Evolutionary conservation across 2,329 filamentous ascomycete genomes (phyloP), one percentile per base, ranked within the genome.

Genomic region (Epicoccum sorghinum): DNA sequence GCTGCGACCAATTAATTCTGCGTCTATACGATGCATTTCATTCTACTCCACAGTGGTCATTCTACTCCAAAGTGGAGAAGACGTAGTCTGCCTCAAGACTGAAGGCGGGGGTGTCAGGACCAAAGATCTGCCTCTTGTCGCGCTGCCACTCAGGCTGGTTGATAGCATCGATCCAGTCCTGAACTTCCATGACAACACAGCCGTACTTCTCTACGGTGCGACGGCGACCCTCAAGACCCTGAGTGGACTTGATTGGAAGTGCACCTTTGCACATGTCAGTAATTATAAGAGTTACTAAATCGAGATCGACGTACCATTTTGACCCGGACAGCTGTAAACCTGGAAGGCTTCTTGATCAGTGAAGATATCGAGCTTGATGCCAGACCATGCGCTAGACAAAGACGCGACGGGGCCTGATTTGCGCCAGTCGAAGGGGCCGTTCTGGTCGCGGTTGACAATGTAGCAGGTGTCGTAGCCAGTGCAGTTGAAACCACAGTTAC

Each of bases 101-200:
- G 57, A 79, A 80, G 9, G 77, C 72, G 4, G 66, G 68, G 58
- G 76, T 74, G 2, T 68, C 73, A 2, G 79, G 78, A 2, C 78
- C 76, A 56, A 78, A 82, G 56, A 82, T 79, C 57, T 82, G 75
- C 68, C 73, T 78, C 62, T 79, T 76, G 41, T 80, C 76, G 50
- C 93, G 84, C 55, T 86, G 86, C 93, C 93, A 97, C 75, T 91
- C 85, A 0, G 93, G 93, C 65, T 96, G 85, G 77, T 96, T 97
- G 77, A 98, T 95, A 24, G 83, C 92, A 71, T 96, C 93, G 69
- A 97, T 96, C 85, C 87, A 97, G 73, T 95, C 92, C 80, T 97
- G 86, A 10, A 95, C 90, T 78, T 97, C 93, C 75, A 97, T 83
- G 43, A 96, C 93, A 24, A 96, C 70, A 75, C 93, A 97, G 29